Evolutionary conservation across 139 green algal species (phyloP).

Genomic region (Volvox reticuliferus): DNA sequence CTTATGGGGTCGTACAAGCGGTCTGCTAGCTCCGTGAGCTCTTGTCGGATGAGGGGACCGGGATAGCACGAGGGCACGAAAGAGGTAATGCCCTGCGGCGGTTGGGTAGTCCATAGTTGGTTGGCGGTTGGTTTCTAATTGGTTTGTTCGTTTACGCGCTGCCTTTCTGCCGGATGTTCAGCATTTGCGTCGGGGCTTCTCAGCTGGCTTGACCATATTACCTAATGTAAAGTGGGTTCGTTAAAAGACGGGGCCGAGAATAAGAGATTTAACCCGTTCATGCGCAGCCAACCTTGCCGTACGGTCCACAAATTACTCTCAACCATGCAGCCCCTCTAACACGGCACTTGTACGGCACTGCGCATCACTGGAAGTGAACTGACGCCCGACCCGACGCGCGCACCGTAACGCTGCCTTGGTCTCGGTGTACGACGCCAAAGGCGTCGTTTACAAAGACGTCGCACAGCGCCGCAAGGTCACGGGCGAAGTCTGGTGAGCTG

Average conservation of each 20-base stretch:
- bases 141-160: too few species aligned
- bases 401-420: slow-evolving; percentile 70
- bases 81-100: slow-evolving; percentile 45
- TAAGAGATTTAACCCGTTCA: too few species aligned
- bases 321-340: too few species aligned
- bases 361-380: too few species aligned
- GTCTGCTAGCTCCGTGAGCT: slow-evolving; percentile 48
- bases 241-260: too few species aligned
- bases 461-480: slow-evolving; percentile 57
- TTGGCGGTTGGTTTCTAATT: not conserved
- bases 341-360: too few species aligned
- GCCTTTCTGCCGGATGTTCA: too few species aligned
- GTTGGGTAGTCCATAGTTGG: not conserved
- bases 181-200: too few species aligned
- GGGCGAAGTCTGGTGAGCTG: slow-evolving; percentile 58
- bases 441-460: slow-evolving; percentile 76
- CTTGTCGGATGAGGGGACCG: slow-evolving; percentile 56
- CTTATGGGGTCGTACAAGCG: slow-evolving; percentile 43
- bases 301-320: too few species aligned
- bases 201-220: too few species aligned
- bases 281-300: too few species aligned
- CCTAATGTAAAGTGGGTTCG: too few species aligned
- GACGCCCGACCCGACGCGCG: not conserved
- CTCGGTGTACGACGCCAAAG: slow-evolving; percentile 69
- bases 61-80: slow-evolving; percentile 51